phyloP scores from a whole-genome alignment of 768 basidiomycete species.

The Leccinum olivaceopallidum region DNA sequence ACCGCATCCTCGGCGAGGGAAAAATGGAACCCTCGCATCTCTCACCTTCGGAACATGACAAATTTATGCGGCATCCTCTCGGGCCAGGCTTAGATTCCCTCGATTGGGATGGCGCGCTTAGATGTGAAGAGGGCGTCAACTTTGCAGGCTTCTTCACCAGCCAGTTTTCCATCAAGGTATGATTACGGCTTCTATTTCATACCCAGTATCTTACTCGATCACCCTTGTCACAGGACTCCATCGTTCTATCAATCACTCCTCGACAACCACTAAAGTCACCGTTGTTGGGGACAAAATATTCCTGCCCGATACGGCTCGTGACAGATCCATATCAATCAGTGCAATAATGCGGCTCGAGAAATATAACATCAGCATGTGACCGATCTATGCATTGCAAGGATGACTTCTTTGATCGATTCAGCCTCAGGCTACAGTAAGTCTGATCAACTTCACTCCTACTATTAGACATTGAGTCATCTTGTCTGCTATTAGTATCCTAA shows the following conservation, averaged over 20 bases:
- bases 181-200: constrained; percentile 4
- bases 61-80: constrained; percentile 11
- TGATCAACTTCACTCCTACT: neutral
- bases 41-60: constrained; percentile 14
- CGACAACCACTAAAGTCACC: constrained; percentile 38
- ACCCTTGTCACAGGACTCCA: constrained; percentile 49
- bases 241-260: constrained; percentile 51
- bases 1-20: constrained; percentile 47
- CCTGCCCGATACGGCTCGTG: constrained; percentile 55
- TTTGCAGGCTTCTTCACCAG: constrained; percentile 49
- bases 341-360: neutral
- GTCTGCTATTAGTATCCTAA: neutral
- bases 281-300: constrained; percentile 39
- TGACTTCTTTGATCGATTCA: neutral
- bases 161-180: constrained; percentile 52
- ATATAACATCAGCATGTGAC: neutral
- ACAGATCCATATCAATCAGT: constrained; percentile 51
- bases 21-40: constrained; percentile 47
- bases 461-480: neutral
- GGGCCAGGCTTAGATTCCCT: constrained; percentile 41
- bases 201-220: neutral
- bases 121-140: constrained; percentile 37
- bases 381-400: neutral
- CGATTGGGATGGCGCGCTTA: constrained; percentile 63
- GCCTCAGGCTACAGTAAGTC: neutral